Evolutionary conservation across 179 eudicot genomes (phyloP), one percentile per base, ranked within the genome.

Genomic region (Spinacia oleracea): DNA sequence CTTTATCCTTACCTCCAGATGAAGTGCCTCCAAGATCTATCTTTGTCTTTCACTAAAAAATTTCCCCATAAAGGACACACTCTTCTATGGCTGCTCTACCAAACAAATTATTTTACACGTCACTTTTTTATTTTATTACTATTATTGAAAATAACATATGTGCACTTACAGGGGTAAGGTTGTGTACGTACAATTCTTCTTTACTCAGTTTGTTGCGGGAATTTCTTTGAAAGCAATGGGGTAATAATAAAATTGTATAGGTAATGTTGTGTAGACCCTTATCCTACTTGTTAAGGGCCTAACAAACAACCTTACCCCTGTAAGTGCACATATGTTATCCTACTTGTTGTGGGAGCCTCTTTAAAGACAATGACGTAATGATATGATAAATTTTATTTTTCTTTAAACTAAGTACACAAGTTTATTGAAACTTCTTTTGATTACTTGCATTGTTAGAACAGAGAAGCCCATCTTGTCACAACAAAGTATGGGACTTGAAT

Each of bases 51-150:
- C 81, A 80, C 81, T 73, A 45, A 14, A 71, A 53, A 69, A 16
- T 65, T 58, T 21, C 77, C 75, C 67, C 8, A 63, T 35, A 77
- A 77, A 70, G 80, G 45, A 73, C 58, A 68, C 71, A 74, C 74
- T 78, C 70, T 78, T 80, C 60, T 46, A 65, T 66, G 76, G 79
- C 86, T 83, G 81, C 83, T 83, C 83, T 80, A 80, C 78, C 83
- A 64, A 75, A 79, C 85, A 79, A 83, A 71, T 72, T 31, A 64
- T 72, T 6, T 53, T 55, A 40, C 80, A 48, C 15, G 23, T 53
- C 31, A 77, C n/a, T 4, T 45, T 59, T 31, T 40, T 40, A 42
- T 2, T 9, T 69, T 35, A 18, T 2, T 29, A 1, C 6, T n/a
- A n/a, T n/a, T n/a, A n/a, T n/a, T n/a, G n/a, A n/a, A n/a, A n/a